These are phyloP conservation scores for Penicillium fimorum DNA, from an alignment of 495 filamentous ascomycete species.

Conservation along the genomic window DNA sequence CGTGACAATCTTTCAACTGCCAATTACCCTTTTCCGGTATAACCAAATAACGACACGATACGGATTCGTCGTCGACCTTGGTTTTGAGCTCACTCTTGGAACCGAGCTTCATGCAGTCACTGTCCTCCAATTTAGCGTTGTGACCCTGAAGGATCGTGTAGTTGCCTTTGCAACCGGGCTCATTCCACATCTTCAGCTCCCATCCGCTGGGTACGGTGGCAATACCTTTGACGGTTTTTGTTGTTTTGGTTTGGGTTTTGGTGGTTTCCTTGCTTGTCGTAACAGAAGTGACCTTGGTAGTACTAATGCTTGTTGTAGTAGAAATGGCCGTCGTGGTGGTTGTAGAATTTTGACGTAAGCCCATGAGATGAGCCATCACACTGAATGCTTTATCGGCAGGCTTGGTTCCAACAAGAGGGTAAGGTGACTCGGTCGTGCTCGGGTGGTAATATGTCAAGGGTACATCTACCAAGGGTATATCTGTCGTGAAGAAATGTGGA, in stretches of 20 bases:
- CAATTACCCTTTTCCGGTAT: background rate
- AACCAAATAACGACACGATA: conserved; percentile 13
- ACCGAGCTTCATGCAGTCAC: conserved; percentile 4
- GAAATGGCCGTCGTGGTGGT: background rate
- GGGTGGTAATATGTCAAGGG: background rate
- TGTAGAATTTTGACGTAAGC: background rate
- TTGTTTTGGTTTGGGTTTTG: background rate
- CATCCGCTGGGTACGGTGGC: background rate
- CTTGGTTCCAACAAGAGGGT: too few relatives aligned
- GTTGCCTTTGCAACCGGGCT: conserved; percentile 6
- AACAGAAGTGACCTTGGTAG: background rate
- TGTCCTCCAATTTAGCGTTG: background rate
- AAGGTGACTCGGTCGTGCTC: background rate
- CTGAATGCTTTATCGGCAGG: too few relatives aligned
- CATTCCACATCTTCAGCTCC: conserved; percentile 9
- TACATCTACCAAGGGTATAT: background rate
- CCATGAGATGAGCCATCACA: too few relatives aligned
- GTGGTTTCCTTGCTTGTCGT: background rate
- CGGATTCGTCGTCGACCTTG: background rate
- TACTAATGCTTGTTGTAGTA: background rate
- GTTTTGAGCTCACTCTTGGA: background rate
- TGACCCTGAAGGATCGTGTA: conserved; percentile 14
- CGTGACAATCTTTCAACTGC: conserved; percentile 3
- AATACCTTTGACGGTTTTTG: background rate
- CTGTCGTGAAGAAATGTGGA: background rate